phyloP scores from a whole-genome alignment of 768 basidiomycete species.

The Hydnomerulius pinastri region DNA sequence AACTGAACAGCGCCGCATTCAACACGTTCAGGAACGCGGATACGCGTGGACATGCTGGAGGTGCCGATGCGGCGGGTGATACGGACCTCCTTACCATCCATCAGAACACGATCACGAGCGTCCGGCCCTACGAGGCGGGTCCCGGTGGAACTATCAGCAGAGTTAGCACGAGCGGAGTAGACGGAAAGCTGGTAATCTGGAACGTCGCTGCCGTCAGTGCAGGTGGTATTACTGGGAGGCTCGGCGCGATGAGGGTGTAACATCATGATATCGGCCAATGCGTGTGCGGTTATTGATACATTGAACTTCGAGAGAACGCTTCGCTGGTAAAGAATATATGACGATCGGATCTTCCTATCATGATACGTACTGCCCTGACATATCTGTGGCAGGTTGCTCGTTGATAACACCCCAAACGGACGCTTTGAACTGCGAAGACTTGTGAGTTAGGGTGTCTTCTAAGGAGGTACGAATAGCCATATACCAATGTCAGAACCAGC shows the following conservation, averaged over 20 bases:
- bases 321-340: no score
- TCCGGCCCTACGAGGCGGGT: constrained; percentile 69
- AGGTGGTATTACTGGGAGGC: constrained; percentile 42
- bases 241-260: constrained; percentile 51
- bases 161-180: constrained; percentile 91
- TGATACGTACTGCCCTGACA: constrained; percentile 15
- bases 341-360: constrained; percentile 21
- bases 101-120: constrained; percentile 97
- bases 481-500: constrained; percentile 86
- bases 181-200: constrained; percentile 94
- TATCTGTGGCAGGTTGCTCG: constrained; percentile 53
- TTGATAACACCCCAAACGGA: constrained; percentile 95
- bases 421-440: constrained; percentile 75
- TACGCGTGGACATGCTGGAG: constrained; percentile 53
- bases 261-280: constrained; percentile 20
- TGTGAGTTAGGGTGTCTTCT: constrained; percentile 5
- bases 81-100: constrained; percentile 89
- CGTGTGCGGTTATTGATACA: not conserved
- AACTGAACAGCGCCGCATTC: constrained; percentile 92
- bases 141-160: constrained; percentile 58
- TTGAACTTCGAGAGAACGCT: no score
- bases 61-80: constrained; percentile 42
- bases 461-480: not conserved
- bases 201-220: constrained; percentile 60
- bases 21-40: constrained; percentile 94